A percentile compares a stretch with the other conserved stretches of the same genome.
Conservation (phyloP, 1,139 yeast genomes). For the Kluyveromyces sp. region DNA sequence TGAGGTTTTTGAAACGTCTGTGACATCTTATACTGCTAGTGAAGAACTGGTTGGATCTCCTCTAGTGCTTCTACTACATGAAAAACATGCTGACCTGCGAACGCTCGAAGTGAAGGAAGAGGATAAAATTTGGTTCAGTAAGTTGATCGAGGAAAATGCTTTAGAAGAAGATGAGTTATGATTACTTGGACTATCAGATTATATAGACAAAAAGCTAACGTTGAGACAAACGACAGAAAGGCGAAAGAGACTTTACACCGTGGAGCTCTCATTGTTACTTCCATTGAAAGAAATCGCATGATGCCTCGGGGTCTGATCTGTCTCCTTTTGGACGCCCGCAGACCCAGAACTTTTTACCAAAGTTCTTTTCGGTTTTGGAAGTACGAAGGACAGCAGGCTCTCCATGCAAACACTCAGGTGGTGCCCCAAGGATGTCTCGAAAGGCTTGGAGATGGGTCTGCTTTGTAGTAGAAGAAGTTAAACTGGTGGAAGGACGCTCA, state of each 20-base stretch:
- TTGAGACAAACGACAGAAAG: too few species aligned
- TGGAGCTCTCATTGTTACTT: too few species aligned
- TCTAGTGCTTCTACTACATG: constrained; percentile 18
- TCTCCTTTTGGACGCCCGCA: constrained; percentile 38
- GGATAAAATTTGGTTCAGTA: constrained; percentile 27
- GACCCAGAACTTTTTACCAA: constrained; percentile 56
- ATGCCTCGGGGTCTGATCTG: constrained; percentile 23
- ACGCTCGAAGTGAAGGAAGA: constrained; percentile 16
- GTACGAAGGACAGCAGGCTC: constrained; percentile 45
- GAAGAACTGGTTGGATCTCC: constrained; percentile 25
- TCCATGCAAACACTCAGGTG: constrained; percentile 49
- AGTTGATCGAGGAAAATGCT: constrained; percentile 19
- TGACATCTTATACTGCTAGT: constrained; percentile 28
- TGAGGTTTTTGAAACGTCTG: constrained; percentile 27
- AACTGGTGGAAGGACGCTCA: not conserved
- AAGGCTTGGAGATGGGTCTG: constrained; percentile 7
- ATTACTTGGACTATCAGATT: not conserved
- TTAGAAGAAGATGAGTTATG: constrained; percentile 11
- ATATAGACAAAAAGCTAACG: not conserved
- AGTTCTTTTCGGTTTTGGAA: constrained; percentile 39
- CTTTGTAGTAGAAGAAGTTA: too few species aligned
- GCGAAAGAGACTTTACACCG: too few species aligned
- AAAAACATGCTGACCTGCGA: constrained; percentile 15
- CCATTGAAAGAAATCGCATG: constrained; percentile 39
- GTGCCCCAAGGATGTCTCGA: constrained; percentile 30